Conservation (phyloP, 495 filamentous ascomycete species). For the Xylaria palmicola region DNA sequence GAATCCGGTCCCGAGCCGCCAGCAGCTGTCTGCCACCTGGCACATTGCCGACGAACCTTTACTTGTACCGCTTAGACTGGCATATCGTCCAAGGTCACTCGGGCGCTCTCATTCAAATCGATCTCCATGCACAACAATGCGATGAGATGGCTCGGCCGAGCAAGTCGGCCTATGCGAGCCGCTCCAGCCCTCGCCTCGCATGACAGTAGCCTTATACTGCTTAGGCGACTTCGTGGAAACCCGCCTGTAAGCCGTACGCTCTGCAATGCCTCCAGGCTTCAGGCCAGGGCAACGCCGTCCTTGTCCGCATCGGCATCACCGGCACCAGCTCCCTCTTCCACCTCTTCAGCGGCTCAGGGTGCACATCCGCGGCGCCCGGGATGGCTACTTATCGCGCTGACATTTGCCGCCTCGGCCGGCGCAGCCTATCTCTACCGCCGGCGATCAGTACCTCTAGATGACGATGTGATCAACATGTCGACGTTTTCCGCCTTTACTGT, state of each 20-base stretch:
- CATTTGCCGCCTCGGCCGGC: constrained; percentile 4
- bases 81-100: neutral
- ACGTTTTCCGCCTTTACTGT: constrained; percentile 66
- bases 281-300: neutral
- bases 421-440: constrained; percentile 8
- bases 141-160: constrained; percentile 25
- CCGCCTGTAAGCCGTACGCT: neutral
- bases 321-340: neutral
- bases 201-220: neutral
- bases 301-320: neutral
- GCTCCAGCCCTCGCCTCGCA: neutral
- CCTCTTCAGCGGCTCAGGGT: neutral
- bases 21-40: too few relatives aligned
- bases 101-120: constrained; percentile 5
- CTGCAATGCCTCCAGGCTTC: neutral
- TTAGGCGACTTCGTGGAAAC: neutral
- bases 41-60: neutral
- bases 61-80: neutral
- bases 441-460: neutral
- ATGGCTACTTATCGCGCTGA: constrained; percentile 7
- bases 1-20: too few relatives aligned
- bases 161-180: constrained; percentile 3
- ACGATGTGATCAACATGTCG: constrained; percentile 39
- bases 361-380: neutral
- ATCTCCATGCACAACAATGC: constrained; percentile 19